phyloP scores from a whole-genome alignment of 129 eudicot species.

The Chrysanthemum makinoi region DNA sequence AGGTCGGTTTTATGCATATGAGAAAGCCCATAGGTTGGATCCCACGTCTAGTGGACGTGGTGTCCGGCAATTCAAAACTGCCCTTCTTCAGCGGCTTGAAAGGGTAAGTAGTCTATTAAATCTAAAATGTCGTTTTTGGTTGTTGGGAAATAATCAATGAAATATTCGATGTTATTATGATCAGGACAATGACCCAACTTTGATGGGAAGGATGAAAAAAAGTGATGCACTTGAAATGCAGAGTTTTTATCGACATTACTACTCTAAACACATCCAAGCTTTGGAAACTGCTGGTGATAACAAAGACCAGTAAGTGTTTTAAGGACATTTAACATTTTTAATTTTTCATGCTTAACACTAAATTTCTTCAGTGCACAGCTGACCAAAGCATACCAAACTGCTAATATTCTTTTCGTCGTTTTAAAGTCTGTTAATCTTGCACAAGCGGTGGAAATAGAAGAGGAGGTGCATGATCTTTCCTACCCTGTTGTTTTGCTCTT shows the following conservation, averaged over 20 bases:
- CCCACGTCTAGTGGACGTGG: conserved; percentile 99
- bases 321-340: not conserved
- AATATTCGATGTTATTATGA: not conserved
- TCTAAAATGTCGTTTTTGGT: not conserved
- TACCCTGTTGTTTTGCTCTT: not conserved
- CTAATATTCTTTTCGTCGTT: conserved; percentile 96
- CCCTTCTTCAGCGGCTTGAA: conserved; percentile 94
- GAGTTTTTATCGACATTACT: conserved; percentile 97
- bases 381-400: conserved; percentile 96
- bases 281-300: conserved; percentile 98
- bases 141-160: not conserved
- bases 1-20: conserved; percentile 99
- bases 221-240: conserved; percentile 99
- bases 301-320: conserved; percentile 81
- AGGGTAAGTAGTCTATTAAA: conserved; percentile 44
- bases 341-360: conserved; percentile 15
- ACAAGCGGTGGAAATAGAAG: conserved; percentile 87
- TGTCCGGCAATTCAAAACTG: conserved; percentile 97
- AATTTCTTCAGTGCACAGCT: conserved; percentile 77
- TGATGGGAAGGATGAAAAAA: conserved; percentile 92
- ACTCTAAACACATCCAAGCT: conserved; percentile 90
- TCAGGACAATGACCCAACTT: conserved; percentile 96
- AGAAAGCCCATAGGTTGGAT: conserved; percentile 95
- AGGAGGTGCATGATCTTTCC: conserved; percentile 59
- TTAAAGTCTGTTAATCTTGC: conserved; percentile 92